These are phyloP conservation scores for Blastobotrys buckinghamii DNA, from an alignment of 1,139 yeast species.

Conservation along the genomic window DNA sequence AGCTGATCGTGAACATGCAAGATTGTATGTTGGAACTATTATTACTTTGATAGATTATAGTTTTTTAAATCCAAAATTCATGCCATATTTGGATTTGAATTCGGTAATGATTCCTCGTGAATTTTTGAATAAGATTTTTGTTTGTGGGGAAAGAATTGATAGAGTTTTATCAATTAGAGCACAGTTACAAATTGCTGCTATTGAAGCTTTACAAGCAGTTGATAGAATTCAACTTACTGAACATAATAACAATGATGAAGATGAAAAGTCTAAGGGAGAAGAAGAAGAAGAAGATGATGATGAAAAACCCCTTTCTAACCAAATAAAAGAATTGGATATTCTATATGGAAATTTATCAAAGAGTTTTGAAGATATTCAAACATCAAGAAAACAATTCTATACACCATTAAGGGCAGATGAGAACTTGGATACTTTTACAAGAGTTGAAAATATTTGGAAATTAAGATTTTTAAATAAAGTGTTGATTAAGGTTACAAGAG, in stretches of 20 bases:
- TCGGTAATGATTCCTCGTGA: not conserved
- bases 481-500: not conserved
- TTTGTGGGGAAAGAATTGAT: not conserved
- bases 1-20: slow-evolving; percentile 2
- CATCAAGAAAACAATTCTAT: not conserved
- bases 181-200: not conserved
- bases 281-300: not conserved
- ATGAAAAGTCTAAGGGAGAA: no score
- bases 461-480: not conserved
- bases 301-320: no score
- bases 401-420: not conserved
- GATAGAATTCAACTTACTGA: no score
- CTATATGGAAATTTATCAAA: not conserved
- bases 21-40: slow-evolving; percentile 3
- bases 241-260: no score
- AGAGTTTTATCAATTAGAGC: not conserved
- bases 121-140: not conserved
- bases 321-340: not conserved
- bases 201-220: not conserved
- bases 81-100: not conserved
- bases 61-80: not conserved
- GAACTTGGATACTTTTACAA: not conserved
- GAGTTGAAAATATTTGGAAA: not conserved
- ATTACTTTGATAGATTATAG: not conserved
- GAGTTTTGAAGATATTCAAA: not conserved